Percentiles rank a stretch among this genome's conserved stretches.
Evolutionary conservation across 306 rosid genomes (phyloP).

Genomic region (Fragaria iinumae): DNA sequence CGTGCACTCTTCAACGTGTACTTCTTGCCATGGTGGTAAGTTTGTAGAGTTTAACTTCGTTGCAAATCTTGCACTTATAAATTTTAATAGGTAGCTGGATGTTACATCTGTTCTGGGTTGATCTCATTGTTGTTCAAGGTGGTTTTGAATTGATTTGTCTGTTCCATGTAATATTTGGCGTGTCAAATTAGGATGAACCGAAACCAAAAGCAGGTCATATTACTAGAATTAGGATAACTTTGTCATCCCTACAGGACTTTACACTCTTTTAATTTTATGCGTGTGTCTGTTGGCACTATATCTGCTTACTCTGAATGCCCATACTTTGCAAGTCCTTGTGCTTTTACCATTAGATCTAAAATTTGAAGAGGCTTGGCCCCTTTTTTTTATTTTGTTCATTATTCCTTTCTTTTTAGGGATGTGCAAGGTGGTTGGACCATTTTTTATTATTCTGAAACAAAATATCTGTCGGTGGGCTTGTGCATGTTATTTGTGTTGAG

Average conservation of each 20-base stretch:
- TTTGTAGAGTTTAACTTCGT: constrained; percentile 20
- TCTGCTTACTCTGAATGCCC: not conserved
- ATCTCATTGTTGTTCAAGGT: not conserved
- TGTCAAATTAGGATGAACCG: not conserved
- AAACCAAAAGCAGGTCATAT: not conserved
- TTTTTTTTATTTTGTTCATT: not conserved
- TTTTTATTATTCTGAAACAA: not conserved
- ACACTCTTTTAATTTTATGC: not conserved
- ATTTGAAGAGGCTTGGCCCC: not conserved
- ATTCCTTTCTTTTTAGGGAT: not conserved
- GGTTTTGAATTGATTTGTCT: not conserved
- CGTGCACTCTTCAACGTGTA: constrained; percentile 58
- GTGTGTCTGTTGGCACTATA: not conserved
- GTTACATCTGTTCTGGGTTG: not conserved
- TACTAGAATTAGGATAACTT: not conserved
- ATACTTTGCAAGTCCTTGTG: not conserved
- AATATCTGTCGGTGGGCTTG: not conserved
- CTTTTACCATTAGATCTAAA: not conserved
- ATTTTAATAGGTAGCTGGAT: constrained; percentile 3
- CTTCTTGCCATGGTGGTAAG: constrained; percentile 87
- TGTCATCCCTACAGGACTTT: not conserved
- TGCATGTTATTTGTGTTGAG: not conserved
- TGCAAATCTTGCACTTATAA: constrained; percentile 22
- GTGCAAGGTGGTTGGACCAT: not conserved
- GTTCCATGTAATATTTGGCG: not conserved